Conservation (phyloP, 2,329 filamentous ascomycete species). For the Myriosclerotinia curreyana region DNA sequence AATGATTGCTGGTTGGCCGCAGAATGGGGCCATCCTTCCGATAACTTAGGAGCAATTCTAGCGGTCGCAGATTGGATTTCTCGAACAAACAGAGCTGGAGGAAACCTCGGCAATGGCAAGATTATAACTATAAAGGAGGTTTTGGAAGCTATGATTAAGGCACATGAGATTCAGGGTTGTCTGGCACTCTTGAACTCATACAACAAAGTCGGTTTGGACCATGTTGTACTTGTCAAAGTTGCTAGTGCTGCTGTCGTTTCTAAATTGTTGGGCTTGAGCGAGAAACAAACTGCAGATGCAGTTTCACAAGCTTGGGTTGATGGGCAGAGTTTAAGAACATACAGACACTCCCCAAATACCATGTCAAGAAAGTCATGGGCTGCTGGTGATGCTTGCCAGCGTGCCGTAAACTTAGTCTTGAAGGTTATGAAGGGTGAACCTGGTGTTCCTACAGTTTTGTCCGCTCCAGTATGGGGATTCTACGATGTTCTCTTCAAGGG, state of each 20-base stretch:
- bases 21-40: conserved; percentile 97
- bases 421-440: conserved; percentile 91
- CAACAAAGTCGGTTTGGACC: conserved; percentile 98
- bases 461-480: conserved; percentile 93
- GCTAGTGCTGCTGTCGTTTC: conserved; percentile 91
- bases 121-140: conserved; percentile 86
- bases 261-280: conserved; percentile 86
- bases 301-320: conserved; percentile 98
- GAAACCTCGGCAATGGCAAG: conserved; percentile 83
- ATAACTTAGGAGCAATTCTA: conserved; percentile 96
- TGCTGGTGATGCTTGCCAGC: conserved; percentile 95
- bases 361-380: conserved; percentile 99
- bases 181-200: conserved; percentile 95
- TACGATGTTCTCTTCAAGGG: conserved; percentile 98
- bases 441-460: conserved; percentile 88
- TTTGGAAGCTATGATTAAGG: conserved; percentile 97
- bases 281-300: conserved; percentile 90
- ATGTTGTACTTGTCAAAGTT: conserved; percentile 97
- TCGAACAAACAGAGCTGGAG: conserved; percentile 73
- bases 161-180: conserved; percentile 97
- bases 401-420: conserved; percentile 84
- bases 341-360: conserved; percentile 96
- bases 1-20: conserved; percentile 99
- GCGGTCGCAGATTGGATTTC: conserved; percentile 97
- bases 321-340: conserved; percentile 91